Conservation (phyloP, 176 grass and related monocot species). For the Avena insularis region DNA sequence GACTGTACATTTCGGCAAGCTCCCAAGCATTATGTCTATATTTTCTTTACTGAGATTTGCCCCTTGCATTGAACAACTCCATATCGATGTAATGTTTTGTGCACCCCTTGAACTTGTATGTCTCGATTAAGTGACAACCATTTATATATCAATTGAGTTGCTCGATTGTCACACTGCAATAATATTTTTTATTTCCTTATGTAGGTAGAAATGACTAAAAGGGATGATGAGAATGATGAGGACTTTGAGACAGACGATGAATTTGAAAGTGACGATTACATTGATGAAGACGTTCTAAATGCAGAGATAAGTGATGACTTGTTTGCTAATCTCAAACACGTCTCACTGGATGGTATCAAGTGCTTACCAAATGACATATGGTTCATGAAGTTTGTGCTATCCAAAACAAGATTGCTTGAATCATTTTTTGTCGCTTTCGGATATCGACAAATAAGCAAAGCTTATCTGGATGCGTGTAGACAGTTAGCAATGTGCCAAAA, state of each 20-base stretch:
- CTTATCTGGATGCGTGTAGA: background rate
- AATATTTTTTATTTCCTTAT: background rate
- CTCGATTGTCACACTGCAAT: background rate
- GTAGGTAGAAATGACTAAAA: slow-evolving; percentile 5
- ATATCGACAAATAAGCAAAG: background rate
- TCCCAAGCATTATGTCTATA: slow-evolving; percentile 24
- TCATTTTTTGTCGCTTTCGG: background rate
- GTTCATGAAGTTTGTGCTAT: slow-evolving; percentile 12
- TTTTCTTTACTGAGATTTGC: background rate
- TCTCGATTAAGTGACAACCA: background rate
- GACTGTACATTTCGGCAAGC: background rate
- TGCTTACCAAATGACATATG: background rate
- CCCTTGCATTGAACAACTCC: background rate
- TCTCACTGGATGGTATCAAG: background rate
- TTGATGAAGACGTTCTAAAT: background rate
- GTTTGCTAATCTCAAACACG: slow-evolving; percentile 17
- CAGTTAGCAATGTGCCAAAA: background rate
- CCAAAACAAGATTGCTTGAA: slow-evolving; percentile 14
- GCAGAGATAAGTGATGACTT: background rate
- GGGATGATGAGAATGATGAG: background rate
- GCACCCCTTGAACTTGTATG: background rate
- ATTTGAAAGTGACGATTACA: background rate
- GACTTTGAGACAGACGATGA: background rate
- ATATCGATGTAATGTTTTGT: slow-evolving; percentile 1
- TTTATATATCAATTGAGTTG: background rate